Evolutionary conservation across 2,329 filamentous ascomycete genomes (phyloP).

Genomic region (Ilyonectria robusta): DNA sequence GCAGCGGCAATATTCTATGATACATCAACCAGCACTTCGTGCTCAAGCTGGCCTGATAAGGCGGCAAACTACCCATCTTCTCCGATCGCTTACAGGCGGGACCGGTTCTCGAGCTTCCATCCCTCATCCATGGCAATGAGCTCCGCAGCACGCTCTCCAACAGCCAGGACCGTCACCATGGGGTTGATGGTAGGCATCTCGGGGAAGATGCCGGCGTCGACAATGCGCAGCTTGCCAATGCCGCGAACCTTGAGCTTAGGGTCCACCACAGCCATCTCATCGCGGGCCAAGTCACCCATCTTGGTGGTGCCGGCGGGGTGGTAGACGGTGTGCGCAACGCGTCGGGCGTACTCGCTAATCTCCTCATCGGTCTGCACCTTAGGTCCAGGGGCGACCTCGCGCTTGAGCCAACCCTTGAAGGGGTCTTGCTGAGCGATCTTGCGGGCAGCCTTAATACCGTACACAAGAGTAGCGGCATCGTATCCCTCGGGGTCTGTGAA

Average conservation of each 20-base stretch:
- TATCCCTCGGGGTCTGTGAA: conserved; percentile 90
- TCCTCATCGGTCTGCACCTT: conserved; percentile 82
- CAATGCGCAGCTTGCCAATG: conserved; percentile 81
- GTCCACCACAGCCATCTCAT: conserved; percentile 86
- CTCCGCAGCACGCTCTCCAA: conserved; percentile 89
- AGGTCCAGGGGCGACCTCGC: conserved; percentile 84
- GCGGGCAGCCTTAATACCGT: conserved; percentile 83
- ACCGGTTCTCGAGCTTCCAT: conserved; percentile 53
- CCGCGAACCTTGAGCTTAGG: conserved; percentile 79
- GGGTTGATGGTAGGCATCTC: conserved; percentile 90
- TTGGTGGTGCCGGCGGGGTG: conserved; percentile 91
- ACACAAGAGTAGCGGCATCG: conserved; percentile 85
- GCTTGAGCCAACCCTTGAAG: conserved; percentile 87
- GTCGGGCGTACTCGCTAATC: conserved; percentile 84
- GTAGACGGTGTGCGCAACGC: conserved; percentile 89
- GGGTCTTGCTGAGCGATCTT: conserved; percentile 81
- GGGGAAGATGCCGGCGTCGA: conserved; percentile 90
- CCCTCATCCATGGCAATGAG: conserved; percentile 80
- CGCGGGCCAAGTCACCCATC: conserved; percentile 82
- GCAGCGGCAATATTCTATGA: conserved; percentile 30
- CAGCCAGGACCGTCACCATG: conserved; percentile 88
- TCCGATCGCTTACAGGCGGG: conserved; percentile 49
- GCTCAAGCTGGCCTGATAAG: conserved; percentile 17
- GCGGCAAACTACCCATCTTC: conserved; percentile 8
- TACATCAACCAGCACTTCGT: conserved; percentile 23